phyloP scores from a whole-genome alignment of 805 yeast species.

The Diddensiella santjacobensis region DNA sequence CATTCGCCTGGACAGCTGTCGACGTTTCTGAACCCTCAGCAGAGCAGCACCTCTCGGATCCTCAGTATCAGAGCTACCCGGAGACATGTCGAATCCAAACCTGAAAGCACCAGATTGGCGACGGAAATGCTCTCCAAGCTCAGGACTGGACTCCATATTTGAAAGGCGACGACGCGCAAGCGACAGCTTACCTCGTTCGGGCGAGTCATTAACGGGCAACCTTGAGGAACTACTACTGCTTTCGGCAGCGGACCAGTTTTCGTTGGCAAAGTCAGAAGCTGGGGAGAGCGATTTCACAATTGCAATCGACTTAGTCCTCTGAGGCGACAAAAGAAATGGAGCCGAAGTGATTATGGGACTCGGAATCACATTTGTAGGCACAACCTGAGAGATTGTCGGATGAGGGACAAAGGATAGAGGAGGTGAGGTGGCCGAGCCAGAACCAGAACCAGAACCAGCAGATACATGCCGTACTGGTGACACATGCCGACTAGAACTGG shows the following conservation, averaged over 20 bases:
- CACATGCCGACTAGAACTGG: slow-evolving; percentile 21
- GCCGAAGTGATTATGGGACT: background rate
- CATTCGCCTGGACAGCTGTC: slow-evolving; percentile 47
- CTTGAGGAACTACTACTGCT: background rate
- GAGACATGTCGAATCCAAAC: slow-evolving; percentile 31
- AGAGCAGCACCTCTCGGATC: slow-evolving; percentile 50
- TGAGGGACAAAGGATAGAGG: slow-evolving; percentile 5
- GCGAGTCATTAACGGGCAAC: background rate
- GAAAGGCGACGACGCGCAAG: slow-evolving; percentile 14
- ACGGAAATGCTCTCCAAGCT: slow-evolving; percentile 23
- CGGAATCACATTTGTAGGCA: background rate
- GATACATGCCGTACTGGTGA: slow-evolving; percentile 18
- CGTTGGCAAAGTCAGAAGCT: background rate
- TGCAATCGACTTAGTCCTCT: slow-evolving; percentile 3
- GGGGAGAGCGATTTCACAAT: slow-evolving; percentile 6
- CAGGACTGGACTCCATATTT: slow-evolving; percentile 25
- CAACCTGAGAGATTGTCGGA: slow-evolving; percentile 2
- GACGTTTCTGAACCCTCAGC: slow-evolving; percentile 41
- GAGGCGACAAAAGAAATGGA: slow-evolving; percentile 1
- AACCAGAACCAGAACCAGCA: slow-evolving; percentile 2
- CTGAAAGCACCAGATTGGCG: slow-evolving; percentile 13
- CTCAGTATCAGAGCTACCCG: slow-evolving; percentile 64
- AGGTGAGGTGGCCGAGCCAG: background rate
- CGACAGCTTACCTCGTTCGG: background rate
- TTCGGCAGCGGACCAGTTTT: background rate